Conservation (phyloP, 805 yeast genomes). For the Candida chauliodis region DNA sequence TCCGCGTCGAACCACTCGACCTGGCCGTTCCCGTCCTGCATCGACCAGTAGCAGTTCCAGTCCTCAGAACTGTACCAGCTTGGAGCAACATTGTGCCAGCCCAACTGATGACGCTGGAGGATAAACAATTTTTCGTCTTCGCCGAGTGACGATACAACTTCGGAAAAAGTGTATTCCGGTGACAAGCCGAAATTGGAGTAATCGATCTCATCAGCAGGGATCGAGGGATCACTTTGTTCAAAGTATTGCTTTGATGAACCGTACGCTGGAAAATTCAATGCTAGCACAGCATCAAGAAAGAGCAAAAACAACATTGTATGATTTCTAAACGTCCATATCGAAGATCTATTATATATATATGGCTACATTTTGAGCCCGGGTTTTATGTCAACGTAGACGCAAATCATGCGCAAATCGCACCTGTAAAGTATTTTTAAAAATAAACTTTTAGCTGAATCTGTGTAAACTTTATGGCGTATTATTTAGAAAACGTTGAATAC, state of each 20-base stretch:
- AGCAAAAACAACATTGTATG: too few species aligned
- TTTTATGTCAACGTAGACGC: too few species aligned
- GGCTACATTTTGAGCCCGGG: too few species aligned
- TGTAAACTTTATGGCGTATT: too few species aligned
- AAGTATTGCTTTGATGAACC: background rate
- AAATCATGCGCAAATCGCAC: too few species aligned
- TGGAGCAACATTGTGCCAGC: slow-evolving; percentile 7
- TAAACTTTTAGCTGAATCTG: too few species aligned
- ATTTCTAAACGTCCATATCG: too few species aligned
- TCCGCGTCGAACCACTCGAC: slow-evolving; percentile 7
- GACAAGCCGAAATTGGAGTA: slow-evolving; percentile 2
- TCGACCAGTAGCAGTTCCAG: slow-evolving; percentile 6
- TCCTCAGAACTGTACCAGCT: background rate
- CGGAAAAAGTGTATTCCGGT: slow-evolving; percentile 2
- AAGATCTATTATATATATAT: too few species aligned
- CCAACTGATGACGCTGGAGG: slow-evolving; percentile 6
- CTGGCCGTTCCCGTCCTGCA: slow-evolving; percentile 3
- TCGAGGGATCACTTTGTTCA: slow-evolving; percentile 1
- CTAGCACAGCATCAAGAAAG: too few species aligned
- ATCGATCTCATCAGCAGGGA: background rate
- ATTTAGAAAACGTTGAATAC: too few species aligned
- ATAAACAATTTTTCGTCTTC: slow-evolving; percentile 3
- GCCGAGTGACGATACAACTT: background rate
- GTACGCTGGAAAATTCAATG: background rate
- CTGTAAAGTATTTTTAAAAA: too few species aligned